These are phyloP conservation scores for Ophioceras dolichostomum DNA, from an alignment of 2,329 filamentous ascomycete species.

Conservation along the genomic window DNA sequence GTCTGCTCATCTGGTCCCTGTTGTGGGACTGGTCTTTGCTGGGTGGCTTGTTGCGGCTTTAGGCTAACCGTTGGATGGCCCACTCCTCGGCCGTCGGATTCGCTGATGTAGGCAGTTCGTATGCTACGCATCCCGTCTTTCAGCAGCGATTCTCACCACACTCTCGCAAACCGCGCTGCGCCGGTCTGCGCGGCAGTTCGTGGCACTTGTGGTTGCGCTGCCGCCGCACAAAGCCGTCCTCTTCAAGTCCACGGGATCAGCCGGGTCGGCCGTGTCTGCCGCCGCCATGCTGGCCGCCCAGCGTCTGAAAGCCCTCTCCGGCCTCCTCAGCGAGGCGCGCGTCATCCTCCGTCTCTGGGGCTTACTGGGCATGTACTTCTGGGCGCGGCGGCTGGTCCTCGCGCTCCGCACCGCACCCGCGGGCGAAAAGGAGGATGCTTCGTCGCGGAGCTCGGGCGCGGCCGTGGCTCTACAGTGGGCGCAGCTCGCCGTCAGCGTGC, in stretches of 20 bases:
- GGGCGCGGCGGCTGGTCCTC: constrained; percentile 40
- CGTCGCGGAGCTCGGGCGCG: constrained; percentile 26
- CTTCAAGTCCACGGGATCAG: constrained; percentile 17
- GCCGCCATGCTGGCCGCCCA: constrained; percentile 34
- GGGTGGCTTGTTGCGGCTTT: too few species aligned
- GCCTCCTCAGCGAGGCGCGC: constrained; percentile 56
- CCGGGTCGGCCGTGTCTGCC: constrained; percentile 18
- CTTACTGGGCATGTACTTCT: constrained; percentile 60
- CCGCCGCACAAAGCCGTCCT: constrained; percentile 35
- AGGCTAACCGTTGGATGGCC: too few species aligned
- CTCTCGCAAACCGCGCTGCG: constrained; percentile 46
- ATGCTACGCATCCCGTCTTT: constrained; percentile 52
- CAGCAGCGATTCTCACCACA: constrained; percentile 35
- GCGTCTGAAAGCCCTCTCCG: constrained; percentile 48
- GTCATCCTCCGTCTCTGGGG: constrained; percentile 69
- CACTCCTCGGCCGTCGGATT: too few species aligned
- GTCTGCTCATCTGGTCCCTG: too few species aligned
- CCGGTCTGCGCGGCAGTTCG: constrained; percentile 35
- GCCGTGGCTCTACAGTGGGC: constrained; percentile 46
- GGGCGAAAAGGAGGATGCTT: constrained; percentile 14
- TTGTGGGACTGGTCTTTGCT: too few species aligned
- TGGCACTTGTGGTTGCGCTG: constrained; percentile 37
- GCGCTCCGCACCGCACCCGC: constrained; percentile 15
- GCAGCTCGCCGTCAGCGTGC: constrained; percentile 55
- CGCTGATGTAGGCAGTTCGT: too few species aligned